Base-by-base conservation (phyloP, 1,139 yeast species). In the Blastobotrys indianensis region DNA sequence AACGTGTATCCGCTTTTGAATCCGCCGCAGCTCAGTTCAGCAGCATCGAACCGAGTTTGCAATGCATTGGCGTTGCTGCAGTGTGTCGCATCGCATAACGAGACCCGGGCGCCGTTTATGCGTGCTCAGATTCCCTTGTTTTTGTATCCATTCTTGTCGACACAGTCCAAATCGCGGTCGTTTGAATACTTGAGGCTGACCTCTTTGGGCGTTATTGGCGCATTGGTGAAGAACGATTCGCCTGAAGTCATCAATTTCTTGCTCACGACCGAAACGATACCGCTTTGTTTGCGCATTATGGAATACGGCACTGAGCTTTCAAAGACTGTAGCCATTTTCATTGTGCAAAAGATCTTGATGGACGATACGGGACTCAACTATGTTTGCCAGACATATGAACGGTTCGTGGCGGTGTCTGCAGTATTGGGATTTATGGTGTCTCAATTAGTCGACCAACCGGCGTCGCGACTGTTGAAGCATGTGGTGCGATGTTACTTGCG, bases 191-290 rank as follows among this genome's bases (percentile, higher is more conserved):
- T 92, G 57, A 75, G 98, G 54, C 74, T 92, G 52, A 92, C 98
- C 1, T 85, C 95, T 48, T 76, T 92, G 51, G 98, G 98, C 32
- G 97, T 92, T 4, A 86, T 92, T 63, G 98, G 98, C 13, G 98
- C 98, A 0, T 71, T 92, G 50, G 98, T 92, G 28, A 92, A 92
- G 60, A 90, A 90, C 64, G 98, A 92, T 62, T 85, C 95, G 2
- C 88, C 95, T 10, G 97, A 92, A 58, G 98, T 92, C 43, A 90
- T 92, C 52, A 84, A 85, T 52, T 92, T 92, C 61, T 70, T 92
- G 58, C 73, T 92, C 40, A 82, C 96, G 10, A 90, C 98, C 0
- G 98, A 92, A 63, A 92, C 92, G 55, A 94, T 92, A 34, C 98
- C 98, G 5, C 70, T 92, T 50, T 92, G 98, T 64, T 72, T 92